Evolutionary conservation across 78 protist genomes (phyloP).

Genomic region (Dictyostelium intermedium): DNA sequence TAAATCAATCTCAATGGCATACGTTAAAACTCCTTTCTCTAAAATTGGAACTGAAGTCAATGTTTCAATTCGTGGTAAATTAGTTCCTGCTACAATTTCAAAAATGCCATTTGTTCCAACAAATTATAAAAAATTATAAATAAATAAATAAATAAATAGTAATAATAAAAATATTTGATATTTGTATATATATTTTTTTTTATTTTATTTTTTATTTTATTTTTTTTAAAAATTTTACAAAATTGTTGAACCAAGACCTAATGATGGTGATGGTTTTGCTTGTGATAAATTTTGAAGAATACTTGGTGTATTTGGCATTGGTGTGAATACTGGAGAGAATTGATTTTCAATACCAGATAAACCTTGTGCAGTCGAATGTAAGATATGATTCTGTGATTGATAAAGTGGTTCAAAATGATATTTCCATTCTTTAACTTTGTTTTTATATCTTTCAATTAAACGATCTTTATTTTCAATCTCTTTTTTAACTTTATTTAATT

Average conservation of each 20-base stretch:
- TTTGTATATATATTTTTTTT: background rate
- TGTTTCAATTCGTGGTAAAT: conserved; percentile 56
- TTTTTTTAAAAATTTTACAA: conserved; percentile 21
- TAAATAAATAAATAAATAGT: background rate
- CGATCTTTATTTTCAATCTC: conserved; percentile 59
- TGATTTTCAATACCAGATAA: background rate
- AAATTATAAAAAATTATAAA: conserved; percentile 82
- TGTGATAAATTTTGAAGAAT: conserved; percentile 51
- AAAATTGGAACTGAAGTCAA: conserved; percentile 66
- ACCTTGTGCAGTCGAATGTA: conserved; percentile 55
- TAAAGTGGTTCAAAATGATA: conserved; percentile 67
- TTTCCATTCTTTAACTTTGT: conserved; percentile 64
- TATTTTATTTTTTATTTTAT: background rate
- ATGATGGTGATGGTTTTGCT: conserved; percentile 34
- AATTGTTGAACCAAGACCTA: conserved; percentile 18
- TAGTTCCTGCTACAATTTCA: conserved; percentile 84
- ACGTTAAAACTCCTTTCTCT: conserved; percentile 45
- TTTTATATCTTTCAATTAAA: conserved; percentile 46
- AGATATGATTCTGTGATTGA: conserved; percentile 32
- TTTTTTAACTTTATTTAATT: conserved; percentile 17
- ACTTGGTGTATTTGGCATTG: conserved; percentile 66
- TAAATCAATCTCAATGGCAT: conserved; percentile 93
- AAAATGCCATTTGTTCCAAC: conserved; percentile 95
- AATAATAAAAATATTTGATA: background rate
- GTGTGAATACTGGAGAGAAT: conserved; percentile 54